phyloP scores from a whole-genome alignment of 495 filamentous ascomycete genomes.

The Aspergillus ellipticus region DNA sequence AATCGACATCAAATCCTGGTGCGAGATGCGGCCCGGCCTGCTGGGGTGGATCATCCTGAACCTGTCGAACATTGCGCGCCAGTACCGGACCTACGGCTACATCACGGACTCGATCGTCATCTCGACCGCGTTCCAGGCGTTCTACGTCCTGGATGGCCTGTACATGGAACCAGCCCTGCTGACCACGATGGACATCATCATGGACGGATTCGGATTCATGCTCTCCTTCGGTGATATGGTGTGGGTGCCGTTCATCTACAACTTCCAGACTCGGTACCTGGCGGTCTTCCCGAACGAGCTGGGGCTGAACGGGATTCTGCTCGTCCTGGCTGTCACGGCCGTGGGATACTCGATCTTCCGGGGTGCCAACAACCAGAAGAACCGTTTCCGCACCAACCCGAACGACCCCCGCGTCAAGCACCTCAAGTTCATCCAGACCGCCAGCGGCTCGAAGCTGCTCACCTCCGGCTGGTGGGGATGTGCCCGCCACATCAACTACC shows the following conservation, averaged over 20 bases:
- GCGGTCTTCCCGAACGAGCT: constrained; percentile 76
- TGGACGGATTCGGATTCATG: constrained; percentile 96
- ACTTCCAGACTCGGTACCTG: constrained; percentile 82
- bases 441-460: constrained; percentile 74
- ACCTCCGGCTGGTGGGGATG: constrained; percentile 92
- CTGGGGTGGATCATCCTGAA: constrained; percentile 87
- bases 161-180: constrained; percentile 89
- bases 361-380: constrained; percentile 87
- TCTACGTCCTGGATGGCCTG: constrained; percentile 84
- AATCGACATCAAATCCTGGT: constrained; percentile 87
- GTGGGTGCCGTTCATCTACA: constrained; percentile 92
- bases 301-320: constrained; percentile 57
- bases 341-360: constrained; percentile 89
- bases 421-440: constrained; percentile 84
- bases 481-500: constrained; percentile 92
- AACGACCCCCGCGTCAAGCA: constrained; percentile 75
- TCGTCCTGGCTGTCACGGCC: constrained; percentile 60
- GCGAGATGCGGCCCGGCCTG: constrained; percentile 87
- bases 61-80: constrained; percentile 78
- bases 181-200: constrained; percentile 94
- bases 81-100: constrained; percentile 78
- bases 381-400: constrained; percentile 85
- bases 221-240: constrained; percentile 90
- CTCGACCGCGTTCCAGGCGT: constrained; percentile 69
- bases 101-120: constrained; percentile 86